phyloP scores from a whole-genome alignment of 495 filamentous ascomycete species.

The Aspergillus mulundensis region DNA sequence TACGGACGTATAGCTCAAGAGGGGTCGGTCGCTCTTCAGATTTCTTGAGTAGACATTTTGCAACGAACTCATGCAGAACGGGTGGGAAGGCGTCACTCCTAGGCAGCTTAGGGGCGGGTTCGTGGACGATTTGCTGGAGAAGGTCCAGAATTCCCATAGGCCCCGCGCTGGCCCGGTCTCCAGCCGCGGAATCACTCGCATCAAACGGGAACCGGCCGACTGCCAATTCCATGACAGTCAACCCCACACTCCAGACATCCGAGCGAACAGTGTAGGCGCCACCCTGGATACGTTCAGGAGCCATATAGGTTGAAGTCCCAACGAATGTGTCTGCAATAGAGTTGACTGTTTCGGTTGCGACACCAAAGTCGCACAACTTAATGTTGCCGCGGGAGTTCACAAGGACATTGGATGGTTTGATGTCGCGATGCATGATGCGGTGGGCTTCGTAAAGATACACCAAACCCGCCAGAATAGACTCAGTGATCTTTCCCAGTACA shows the following conservation, averaged over 20 bases:
- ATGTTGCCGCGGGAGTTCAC: conserved; percentile 92
- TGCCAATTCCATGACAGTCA: conserved; percentile 92
- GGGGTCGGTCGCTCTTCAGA: conserved; percentile 86
- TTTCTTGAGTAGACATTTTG: conserved; percentile 87
- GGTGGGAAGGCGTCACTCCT: conserved; percentile 96
- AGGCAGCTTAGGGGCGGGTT: conserved; percentile 86
- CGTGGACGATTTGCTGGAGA: conserved; percentile 94
- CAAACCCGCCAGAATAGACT: conserved; percentile 90
- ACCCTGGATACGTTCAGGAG: conserved; percentile 93
- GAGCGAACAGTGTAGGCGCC: conserved; percentile 97
- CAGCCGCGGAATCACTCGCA: conserved; percentile 67
- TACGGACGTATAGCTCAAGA: conserved; percentile 65
- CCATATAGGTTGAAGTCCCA: conserved; percentile 98
- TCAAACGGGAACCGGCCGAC: conserved; percentile 96
- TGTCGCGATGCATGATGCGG: conserved; percentile 97
- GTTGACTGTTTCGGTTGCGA: conserved; percentile 93
- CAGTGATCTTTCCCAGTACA: conserved; percentile 97
- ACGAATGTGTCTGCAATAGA: conserved; percentile 98
- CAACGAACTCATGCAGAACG: conserved; percentile 93
- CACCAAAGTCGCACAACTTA: conserved; percentile 97
- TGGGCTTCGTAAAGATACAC: conserved; percentile 92
- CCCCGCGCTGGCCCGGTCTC: conserved; percentile 61
- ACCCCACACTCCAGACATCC: conserved; percentile 97
- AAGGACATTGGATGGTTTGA: conserved; percentile 96
- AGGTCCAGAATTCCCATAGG: conserved; percentile 95